phyloP scores from a whole-genome alignment of 108 stramenopile genomes.

The Schizochytrium sp. region DNA sequence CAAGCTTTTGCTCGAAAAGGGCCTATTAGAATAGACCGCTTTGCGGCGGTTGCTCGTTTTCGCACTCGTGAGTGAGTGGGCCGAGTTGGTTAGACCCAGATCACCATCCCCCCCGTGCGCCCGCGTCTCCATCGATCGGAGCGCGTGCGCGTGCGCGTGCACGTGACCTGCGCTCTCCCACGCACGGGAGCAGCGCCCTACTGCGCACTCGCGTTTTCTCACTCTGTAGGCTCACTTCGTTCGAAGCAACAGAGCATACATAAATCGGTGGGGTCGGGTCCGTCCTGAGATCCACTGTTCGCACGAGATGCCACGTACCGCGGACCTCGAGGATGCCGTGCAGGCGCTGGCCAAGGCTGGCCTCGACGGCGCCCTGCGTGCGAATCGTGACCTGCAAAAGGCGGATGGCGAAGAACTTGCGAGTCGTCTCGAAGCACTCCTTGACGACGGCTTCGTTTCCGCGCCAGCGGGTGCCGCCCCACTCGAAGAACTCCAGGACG shows the following conservation, averaged over 20 bases:
- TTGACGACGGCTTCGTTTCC: not conserved
- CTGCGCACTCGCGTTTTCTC: too few relatives aligned
- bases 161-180: too few relatives aligned
- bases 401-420: not conserved
- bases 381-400: not conserved
- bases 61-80: not conserved
- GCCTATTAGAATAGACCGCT: not conserved
- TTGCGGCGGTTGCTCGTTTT: not conserved
- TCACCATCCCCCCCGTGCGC: too few relatives aligned
- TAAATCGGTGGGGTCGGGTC: too few relatives aligned
- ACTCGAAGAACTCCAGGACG: not conserved
- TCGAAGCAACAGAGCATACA: too few relatives aligned
- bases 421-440: not conserved
- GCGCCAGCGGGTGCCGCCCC: not conserved
- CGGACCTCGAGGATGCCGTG: not conserved
- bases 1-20: not conserved
- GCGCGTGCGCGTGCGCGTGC: too few relatives aligned
- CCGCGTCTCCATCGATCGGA: too few relatives aligned
- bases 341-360: not conserved
- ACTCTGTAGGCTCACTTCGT: too few relatives aligned
- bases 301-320: too few relatives aligned
- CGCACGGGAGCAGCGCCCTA: too few relatives aligned
- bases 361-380: not conserved
- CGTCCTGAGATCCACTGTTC: too few relatives aligned
- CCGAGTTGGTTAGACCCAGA: too few relatives aligned